Conservation (phyloP, 2,329 filamentous ascomycete genomes). For the Beauveria australis region DNA sequence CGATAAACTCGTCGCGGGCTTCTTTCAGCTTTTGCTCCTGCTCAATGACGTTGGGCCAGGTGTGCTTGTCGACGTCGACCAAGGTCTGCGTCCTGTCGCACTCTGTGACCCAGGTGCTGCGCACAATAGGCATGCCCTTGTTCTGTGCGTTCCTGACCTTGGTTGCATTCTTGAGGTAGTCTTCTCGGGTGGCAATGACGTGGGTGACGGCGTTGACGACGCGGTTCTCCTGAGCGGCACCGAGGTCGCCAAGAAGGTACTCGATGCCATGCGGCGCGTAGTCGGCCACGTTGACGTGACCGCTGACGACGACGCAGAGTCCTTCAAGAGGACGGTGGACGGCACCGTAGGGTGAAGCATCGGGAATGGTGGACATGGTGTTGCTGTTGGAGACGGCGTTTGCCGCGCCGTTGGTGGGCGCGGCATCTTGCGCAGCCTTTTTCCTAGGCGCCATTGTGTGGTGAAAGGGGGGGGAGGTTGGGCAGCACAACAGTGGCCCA, state of each 20-base stretch:
- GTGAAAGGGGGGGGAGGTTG: background rate
- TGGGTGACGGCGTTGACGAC: conserved; percentile 46
- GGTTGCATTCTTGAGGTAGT: conserved; percentile 38
- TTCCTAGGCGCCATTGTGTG: conserved; percentile 3
- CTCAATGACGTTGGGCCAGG: conserved; percentile 19
- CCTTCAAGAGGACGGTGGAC: conserved; percentile 33
- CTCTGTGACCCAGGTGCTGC: conserved; percentile 54
- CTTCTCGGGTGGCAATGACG: conserved; percentile 46
- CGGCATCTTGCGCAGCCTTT: conserved; percentile 6
- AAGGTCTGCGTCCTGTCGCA: conserved; percentile 29
- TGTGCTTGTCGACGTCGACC: conserved; percentile 19
- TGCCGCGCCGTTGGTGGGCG: conserved; percentile 13
- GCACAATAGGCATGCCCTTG: conserved; percentile 46
- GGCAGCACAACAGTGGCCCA: background rate
- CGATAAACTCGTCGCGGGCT: conserved; percentile 19
- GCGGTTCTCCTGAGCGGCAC: background rate
- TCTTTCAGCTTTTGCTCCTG: conserved; percentile 16
- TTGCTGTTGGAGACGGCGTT: background rate
- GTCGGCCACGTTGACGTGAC: conserved; percentile 46
- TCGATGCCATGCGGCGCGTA: conserved; percentile 29
- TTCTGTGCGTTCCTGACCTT: conserved; percentile 44
- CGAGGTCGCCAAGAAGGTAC: conserved; percentile 5
- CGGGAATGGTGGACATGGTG: background rate
- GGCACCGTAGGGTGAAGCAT: conserved; percentile 8
- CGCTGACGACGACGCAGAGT: conserved; percentile 48